Conservation (phyloP, 805 yeast genomes). For the Yamadazyma tumulicola region DNA sequence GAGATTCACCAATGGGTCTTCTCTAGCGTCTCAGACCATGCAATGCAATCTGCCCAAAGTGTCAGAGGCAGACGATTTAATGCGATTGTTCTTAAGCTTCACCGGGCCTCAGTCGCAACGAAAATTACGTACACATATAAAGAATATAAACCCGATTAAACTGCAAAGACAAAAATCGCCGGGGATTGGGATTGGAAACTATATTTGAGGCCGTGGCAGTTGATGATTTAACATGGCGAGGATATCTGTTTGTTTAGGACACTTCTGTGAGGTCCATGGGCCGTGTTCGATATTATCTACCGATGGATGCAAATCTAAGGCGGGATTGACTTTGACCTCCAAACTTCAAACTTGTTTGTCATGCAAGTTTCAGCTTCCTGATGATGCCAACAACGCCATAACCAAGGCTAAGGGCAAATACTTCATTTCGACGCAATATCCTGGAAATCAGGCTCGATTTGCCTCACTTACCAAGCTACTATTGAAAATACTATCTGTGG, state of each 20-base stretch:
- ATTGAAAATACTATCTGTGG: slow-evolving; percentile 64
- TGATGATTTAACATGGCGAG: too few species aligned
- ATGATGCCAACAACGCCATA: slow-evolving; percentile 12
- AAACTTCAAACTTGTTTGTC: slow-evolving; percentile 54
- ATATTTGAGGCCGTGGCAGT: too few species aligned
- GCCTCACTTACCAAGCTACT: slow-evolving; percentile 56
- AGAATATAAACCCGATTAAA: too few species aligned
- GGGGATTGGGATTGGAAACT: too few species aligned
- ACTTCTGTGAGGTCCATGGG: slow-evolving; percentile 78
- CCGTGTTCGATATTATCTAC: slow-evolving; percentile 67
- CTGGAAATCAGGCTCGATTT: slow-evolving; percentile 45
- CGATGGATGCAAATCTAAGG: slow-evolving; percentile 34
- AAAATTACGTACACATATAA: too few species aligned
- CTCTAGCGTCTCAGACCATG: too few species aligned
- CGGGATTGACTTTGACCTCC: slow-evolving; percentile 19
- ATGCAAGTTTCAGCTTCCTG: slow-evolving; percentile 55
- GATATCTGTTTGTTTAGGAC: slow-evolving; percentile 60
- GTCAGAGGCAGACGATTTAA: too few species aligned
- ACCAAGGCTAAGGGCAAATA: slow-evolving; percentile 20
- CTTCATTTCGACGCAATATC: slow-evolving; percentile 60
- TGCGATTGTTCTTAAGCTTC: too few species aligned
- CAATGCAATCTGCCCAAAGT: too few species aligned
- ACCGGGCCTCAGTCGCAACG: too few species aligned
- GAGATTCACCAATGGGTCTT: too few species aligned
- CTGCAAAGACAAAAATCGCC: too few species aligned